Percentiles rank a stretch among this genome's conserved stretches.
phyloP scores from a whole-genome alignment of 805 yeast species.

The Teunomyces atbi region DNA sequence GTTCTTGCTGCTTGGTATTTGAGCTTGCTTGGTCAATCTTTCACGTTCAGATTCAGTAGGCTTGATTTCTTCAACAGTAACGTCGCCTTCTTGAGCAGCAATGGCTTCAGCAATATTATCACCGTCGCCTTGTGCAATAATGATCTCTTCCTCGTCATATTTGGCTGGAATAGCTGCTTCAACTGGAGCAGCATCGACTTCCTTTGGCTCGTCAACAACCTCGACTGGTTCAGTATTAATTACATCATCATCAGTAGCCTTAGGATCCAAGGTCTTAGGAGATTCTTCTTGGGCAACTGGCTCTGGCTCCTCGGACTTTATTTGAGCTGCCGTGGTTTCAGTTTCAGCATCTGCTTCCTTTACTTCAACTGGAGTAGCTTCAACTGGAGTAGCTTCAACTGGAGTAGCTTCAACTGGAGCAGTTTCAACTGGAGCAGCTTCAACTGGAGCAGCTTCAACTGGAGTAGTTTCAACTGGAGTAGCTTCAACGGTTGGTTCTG shows the following conservation, averaged over 20 bases:
- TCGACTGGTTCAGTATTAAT: conserved; percentile 10
- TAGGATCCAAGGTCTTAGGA: background rate
- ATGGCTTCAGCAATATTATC: conserved; percentile 33
- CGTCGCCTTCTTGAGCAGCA: conserved; percentile 34
- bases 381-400: background rate
- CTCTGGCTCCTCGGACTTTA: too few relatives aligned
- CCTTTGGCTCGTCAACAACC: conserved; percentile 7
- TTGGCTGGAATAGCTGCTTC: conserved; percentile 7
- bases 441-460: conserved; percentile 8
- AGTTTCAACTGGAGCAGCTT: conserved; percentile 4
- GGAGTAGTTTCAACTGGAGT: conserved; percentile 3
- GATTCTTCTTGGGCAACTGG: conserved; percentile 5
- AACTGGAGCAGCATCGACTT: conserved; percentile 9
- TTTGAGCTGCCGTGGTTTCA: too few relatives aligned
- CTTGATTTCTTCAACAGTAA: conserved; percentile 40
- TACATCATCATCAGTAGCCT: conserved; percentile 14
- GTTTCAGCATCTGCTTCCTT: conserved; percentile 6
- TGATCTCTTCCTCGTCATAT: conserved; percentile 34
- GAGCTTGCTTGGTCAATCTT: conserved; percentile 35
- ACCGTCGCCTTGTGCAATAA: conserved; percentile 38
- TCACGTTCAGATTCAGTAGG: conserved; percentile 41
- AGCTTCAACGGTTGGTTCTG: background rate
- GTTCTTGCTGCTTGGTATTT: background rate
- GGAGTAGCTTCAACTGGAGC: background rate
- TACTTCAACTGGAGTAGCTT: conserved; percentile 9